Evolutionary conservation across 1,284 basidiomycete species (phyloP).

Genomic region (Trametes pubescens): DNA sequence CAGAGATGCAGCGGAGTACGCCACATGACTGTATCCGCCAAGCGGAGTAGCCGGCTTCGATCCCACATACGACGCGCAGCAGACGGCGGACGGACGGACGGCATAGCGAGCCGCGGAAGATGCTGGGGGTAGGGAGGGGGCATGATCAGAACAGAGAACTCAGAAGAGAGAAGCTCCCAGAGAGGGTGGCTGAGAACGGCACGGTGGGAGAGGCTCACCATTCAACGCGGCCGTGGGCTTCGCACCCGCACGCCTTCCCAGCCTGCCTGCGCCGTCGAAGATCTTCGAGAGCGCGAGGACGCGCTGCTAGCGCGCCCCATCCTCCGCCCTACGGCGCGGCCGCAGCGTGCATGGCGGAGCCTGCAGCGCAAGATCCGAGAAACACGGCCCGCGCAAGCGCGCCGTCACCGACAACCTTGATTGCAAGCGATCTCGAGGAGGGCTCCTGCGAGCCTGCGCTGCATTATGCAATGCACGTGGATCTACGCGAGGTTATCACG

Average conservation of each 20-base stretch:
- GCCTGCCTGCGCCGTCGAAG: conserved; percentile 9
- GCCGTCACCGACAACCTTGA: conserved; percentile 15
- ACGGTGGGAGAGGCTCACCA: conserved; percentile 27
- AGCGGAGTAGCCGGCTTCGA: conserved; percentile 21
- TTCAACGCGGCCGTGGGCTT: conserved; percentile 3
- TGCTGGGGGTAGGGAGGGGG: background rate
- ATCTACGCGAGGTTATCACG: conserved; percentile 26
- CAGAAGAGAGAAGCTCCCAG: background rate
- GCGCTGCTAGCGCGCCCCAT: background rate
- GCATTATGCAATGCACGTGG: background rate
- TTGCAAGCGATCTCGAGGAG: conserved; percentile 28
- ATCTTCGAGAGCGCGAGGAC: conserved; percentile 3
- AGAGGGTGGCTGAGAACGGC: conserved; percentile 21
- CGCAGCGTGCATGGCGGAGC: conserved; percentile 16
- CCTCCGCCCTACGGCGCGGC: conserved; percentile 12
- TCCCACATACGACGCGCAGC: conserved; percentile 15
- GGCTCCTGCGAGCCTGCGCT: background rate
- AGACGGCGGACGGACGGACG: conserved; percentile 5
- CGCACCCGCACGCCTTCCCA: conserved; percentile 21
- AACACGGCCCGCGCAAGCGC: conserved; percentile 1
- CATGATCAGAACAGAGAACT: conserved; percentile 25
- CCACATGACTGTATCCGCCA: conserved; percentile 29
- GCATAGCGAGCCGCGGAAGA: conserved; percentile 13
- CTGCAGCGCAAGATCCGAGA: conserved; percentile 11
- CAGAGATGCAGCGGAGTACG: conserved; percentile 22